Conservation (phyloP, 179 eudicot genomes). For the Carnegiea gigantea region DNA sequence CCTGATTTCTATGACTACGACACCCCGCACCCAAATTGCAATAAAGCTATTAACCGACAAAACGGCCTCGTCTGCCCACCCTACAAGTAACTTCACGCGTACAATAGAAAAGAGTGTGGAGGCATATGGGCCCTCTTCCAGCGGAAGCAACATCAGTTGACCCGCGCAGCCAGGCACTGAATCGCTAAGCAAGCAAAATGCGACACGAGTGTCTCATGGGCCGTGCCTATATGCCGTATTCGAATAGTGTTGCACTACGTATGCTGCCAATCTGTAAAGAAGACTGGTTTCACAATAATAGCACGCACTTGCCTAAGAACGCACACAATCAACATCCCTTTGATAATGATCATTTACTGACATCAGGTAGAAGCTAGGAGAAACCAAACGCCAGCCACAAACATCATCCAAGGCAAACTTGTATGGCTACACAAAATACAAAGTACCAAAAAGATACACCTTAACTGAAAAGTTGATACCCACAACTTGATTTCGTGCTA, state of each 20-base stretch:
- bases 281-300: background rate
- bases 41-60: no score
- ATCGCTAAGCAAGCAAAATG: no score
- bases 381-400: background rate
- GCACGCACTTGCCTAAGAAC: background rate
- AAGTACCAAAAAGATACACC: constrained; percentile 25
- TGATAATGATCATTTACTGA: background rate
- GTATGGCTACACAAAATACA: constrained; percentile 21
- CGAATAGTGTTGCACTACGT: background rate
- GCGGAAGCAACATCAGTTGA: no score
- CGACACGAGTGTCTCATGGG: background rate
- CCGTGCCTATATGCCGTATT: background rate
- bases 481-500: background rate
- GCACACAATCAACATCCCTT: background rate
- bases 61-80: no score
- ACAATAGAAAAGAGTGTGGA: no score
- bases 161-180: no score
- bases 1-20: no score
- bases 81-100: no score
- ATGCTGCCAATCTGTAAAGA: background rate
- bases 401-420: background rate
- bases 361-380: background rate
- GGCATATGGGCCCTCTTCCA: no score
- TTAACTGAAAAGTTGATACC: background rate
- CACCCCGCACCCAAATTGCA: no score